Base-by-base conservation (phyloP, 73 alveolate genomes). In the Paramecium biaurelia region DNA sequence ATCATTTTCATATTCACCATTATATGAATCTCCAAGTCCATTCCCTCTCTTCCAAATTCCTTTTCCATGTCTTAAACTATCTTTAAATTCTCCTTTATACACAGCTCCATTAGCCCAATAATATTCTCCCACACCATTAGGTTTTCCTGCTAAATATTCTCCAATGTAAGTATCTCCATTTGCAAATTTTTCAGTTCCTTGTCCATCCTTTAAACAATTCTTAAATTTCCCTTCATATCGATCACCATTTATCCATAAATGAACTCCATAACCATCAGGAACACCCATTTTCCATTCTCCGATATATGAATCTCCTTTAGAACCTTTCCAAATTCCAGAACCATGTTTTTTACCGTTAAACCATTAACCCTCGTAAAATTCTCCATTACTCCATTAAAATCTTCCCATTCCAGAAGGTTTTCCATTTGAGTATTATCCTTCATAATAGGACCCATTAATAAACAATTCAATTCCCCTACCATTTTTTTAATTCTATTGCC, bases 141-240 rank as follows among this genome's bases (percentile, higher is more conserved):
- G 97, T 49, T 94, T 94, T n/a, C 97, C 97, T 34, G 93, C 92
- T 85, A 70, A 68, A 68, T 94, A 94, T 49, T 94, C 92, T 28
- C 97, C 97, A 6, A 93, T 92, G 70, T 92, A 94, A 34, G 86
- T 76, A 56, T 94, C 97, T 21, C 97, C 97, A 85, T 94, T 94
- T 2, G 93, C 94, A 85, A 94, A 94, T 32, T 76, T 92, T 45
- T 94, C 97, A 5, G 95, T 85, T 28, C 97, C 97, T 85, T 72
- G 53, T n/a, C 97, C 97, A 30, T 94, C 94, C 63, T 94, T 94
- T 43, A 94, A 42, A 49, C 95, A 94, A 11, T 42, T 18, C 76
- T 92, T 94, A 92, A 93, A 94, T 57, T 94, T 94, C 35, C 97
- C 97, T 42, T 94, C 97, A 85, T 94, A 94, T 47, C 97, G 85